Conservation (phyloP, 2,329 filamentous ascomycete genomes). For the Penicillium frequentans region DNA sequence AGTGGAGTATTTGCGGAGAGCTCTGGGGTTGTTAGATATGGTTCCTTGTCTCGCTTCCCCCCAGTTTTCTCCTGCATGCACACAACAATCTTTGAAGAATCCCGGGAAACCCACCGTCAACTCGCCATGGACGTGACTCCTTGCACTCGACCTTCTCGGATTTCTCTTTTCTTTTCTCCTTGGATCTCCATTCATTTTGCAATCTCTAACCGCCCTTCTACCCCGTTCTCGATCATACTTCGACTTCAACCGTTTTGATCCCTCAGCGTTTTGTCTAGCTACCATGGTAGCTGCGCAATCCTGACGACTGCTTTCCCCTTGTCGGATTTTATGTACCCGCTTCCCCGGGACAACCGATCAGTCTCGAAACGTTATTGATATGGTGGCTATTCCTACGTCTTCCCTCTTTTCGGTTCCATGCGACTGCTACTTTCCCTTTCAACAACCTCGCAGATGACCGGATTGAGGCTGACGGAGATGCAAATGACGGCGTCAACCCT, state of each 20-base stretch:
- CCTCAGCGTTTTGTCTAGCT: slow-evolving; percentile 23
- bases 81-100: slow-evolving; percentile 28
- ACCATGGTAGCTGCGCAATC: slow-evolving; percentile 4
- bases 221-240: slow-evolving; percentile 35
- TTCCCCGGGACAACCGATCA: slow-evolving; percentile 21
- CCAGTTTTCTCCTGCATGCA: slow-evolving; percentile 29
- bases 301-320: slow-evolving; percentile 10
- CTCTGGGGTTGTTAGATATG: slow-evolving; percentile 8
- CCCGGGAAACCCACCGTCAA: slow-evolving; percentile 28
- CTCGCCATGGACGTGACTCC: slow-evolving; percentile 27
- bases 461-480: slow-evolving; percentile 34
- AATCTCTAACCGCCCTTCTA: slow-evolving; percentile 36
- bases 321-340: slow-evolving; percentile 16
- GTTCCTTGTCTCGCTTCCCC: slow-evolving; percentile 12
- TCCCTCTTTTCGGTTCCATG: slow-evolving; percentile 20
- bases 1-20: slow-evolving; percentile 31
- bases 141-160: slow-evolving; percentile 33
- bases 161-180: slow-evolving; percentile 31
- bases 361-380: slow-evolving; percentile 33
- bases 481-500: slow-evolving; percentile 28
- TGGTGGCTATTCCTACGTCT: slow-evolving; percentile 37
- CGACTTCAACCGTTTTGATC: slow-evolving; percentile 35
- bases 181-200: slow-evolving; percentile 37
- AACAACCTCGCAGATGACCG: slow-evolving; percentile 18
- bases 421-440: slow-evolving; percentile 13